A percentile compares a stretch with the other conserved stretches of the same genome.
phyloP scores from a whole-genome alignment of 192 early-diverging fungal species.

The Coemansia sp. region DNA sequence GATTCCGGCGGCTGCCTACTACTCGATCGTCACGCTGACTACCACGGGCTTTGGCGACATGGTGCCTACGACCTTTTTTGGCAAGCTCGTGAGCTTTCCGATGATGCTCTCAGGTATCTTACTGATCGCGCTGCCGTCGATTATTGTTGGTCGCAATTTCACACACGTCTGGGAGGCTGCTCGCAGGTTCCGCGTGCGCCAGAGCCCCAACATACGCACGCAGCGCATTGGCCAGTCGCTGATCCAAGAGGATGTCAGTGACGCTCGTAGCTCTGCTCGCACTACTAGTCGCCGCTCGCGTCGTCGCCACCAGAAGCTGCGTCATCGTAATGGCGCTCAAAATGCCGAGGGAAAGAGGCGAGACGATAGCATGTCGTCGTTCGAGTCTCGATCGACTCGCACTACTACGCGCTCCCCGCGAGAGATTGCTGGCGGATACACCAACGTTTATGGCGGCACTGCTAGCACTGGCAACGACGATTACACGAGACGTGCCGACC shows the following conservation, averaged over 20 bases:
- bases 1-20: conserved; percentile 78
- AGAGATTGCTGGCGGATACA: conserved; percentile 28
- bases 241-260: conserved; percentile 24
- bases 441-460: conserved; percentile 20
- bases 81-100: conserved; percentile 76
- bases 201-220: conserved; percentile 12
- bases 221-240: conserved; percentile 26
- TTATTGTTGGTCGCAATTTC: conserved; percentile 81
- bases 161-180: conserved; percentile 77
- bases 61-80: conserved; percentile 76
- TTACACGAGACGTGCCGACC: conserved; percentile 15
- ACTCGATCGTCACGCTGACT: conserved; percentile 73
- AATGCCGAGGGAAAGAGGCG: conserved; percentile 2
- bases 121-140: conserved; percentile 78
- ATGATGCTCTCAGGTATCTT: conserved; percentile 81
- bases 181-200: conserved; percentile 37
- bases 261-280: conserved; percentile 15
- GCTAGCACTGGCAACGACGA: not conserved
- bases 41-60: conserved; percentile 81
- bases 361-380: conserved; percentile 44
- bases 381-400: conserved; percentile 23
- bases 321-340: not conserved
- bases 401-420: conserved; percentile 10
- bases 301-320: conserved; percentile 7
- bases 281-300: conserved; percentile 19